phyloP scores from a whole-genome alignment of 2,329 filamentous ascomycete species.

The Bipolaris victoriae region DNA sequence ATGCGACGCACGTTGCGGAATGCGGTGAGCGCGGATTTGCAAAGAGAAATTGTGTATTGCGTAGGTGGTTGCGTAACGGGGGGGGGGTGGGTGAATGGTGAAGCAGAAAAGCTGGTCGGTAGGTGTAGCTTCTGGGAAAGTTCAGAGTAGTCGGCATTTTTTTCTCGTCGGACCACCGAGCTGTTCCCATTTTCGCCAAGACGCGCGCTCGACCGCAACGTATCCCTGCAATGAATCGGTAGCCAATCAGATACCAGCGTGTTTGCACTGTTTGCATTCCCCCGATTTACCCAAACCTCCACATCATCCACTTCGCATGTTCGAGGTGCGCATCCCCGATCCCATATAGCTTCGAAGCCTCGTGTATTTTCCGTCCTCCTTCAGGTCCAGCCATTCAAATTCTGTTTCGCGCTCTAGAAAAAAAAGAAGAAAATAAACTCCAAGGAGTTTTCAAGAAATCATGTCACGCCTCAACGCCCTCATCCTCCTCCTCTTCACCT shows the following conservation, averaged over 20 bases:
- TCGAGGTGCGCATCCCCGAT: not conserved
- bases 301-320: slow-evolving; percentile 25
- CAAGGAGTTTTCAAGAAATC: not conserved
- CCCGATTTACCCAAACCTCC: slow-evolving; percentile 1
- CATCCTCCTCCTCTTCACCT: slow-evolving; percentile 51
- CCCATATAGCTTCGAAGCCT: not conserved
- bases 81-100: no score
- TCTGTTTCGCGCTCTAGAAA: not conserved
- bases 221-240: not conserved
- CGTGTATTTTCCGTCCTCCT: not conserved
- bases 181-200: slow-evolving; percentile 6
- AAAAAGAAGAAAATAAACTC: not conserved
- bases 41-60: no score
- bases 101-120: no score
- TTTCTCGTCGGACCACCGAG: slow-evolving; percentile 37
- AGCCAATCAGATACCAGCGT: not conserved
- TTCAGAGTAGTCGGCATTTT: slow-evolving; percentile 2
- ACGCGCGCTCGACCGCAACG: not conserved
- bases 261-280: slow-evolving; percentile 17
- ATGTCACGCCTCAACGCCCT: slow-evolving; percentile 42
- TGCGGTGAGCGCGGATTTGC: no score
- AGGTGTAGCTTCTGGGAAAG: no score
- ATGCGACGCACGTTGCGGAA: no score
- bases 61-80: no score
- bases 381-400: no score